Evolutionary conservation across 1,284 basidiomycete species (phyloP).

Genomic region (Inonotus obliquus): DNA sequence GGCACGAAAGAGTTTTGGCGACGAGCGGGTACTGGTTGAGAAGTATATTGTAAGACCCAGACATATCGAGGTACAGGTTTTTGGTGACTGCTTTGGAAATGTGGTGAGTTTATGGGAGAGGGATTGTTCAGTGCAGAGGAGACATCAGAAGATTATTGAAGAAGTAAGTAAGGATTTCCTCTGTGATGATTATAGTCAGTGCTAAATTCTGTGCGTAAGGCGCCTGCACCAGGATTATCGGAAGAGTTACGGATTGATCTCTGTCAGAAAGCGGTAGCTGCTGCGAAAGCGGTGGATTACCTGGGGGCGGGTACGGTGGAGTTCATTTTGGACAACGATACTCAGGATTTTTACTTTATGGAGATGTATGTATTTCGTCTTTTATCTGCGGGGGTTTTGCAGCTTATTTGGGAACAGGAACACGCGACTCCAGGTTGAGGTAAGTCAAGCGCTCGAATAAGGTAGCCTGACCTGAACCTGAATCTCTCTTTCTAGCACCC

Average conservation of each 20-base stretch:
- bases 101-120: constrained; percentile 90
- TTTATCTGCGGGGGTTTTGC: constrained; percentile 1
- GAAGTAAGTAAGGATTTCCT: constrained; percentile 43
- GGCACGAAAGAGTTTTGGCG: constrained; percentile 81
- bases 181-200: background rate
- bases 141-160: constrained; percentile 95
- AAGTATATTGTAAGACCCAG: constrained; percentile 81
- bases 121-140: constrained; percentile 90
- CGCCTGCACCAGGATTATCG: constrained; percentile 85
- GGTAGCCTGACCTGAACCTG: background rate
- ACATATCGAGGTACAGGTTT: constrained; percentile 89
- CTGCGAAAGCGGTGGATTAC: constrained; percentile 87
- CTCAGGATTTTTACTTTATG: constrained; percentile 86
- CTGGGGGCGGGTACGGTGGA: constrained; percentile 91
- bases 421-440: constrained; percentile 86
- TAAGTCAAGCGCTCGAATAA: constrained; percentile 19
- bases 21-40: constrained; percentile 82
- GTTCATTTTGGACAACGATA: constrained; percentile 91
- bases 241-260: constrained; percentile 74
- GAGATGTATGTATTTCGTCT: constrained; percentile 62
- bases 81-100: constrained; percentile 73
- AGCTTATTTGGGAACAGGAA: constrained; percentile 51
- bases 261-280: constrained; percentile 84
- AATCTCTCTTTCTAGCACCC: constrained; percentile 59
- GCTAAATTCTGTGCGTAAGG: constrained; percentile 36